Conservation (phyloP, 192 early-diverging fungal species). For the Funneliformis geosporum region DNA sequence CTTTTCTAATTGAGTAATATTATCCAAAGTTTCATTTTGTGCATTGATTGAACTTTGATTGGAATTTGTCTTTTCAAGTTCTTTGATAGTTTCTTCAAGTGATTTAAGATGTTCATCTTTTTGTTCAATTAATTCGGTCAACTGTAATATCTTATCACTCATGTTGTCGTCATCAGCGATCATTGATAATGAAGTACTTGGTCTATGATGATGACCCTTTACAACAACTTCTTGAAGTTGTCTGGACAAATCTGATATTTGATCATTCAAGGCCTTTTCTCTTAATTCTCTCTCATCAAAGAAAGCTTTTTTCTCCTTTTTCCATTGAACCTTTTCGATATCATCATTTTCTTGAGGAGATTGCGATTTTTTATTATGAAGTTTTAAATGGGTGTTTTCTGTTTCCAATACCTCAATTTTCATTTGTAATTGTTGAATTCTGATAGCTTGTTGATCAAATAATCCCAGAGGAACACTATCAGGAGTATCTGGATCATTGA, state of each 20-base stretch:
- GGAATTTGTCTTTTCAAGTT: constrained; percentile 39
- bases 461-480: constrained; percentile 23
- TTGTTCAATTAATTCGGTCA: constrained; percentile 25
- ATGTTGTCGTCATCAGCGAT: constrained; percentile 26
- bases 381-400: constrained; percentile 68
- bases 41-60: constrained; percentile 30
- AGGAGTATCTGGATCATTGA: constrained; percentile 22
- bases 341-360: constrained; percentile 51
- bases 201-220: not conserved
- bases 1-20: constrained; percentile 35
- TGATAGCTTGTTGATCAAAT: constrained; percentile 39
- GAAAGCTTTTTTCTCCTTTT: constrained; percentile 37
- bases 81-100: constrained; percentile 40
- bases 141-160: constrained; percentile 29
- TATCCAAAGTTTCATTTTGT: not conserved
- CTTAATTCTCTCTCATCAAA: constrained; percentile 35
- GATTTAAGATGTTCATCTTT: constrained; percentile 35
- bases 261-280: constrained; percentile 34
- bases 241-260: constrained; percentile 36
- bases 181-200: constrained; percentile 4
- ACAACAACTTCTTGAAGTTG: constrained; percentile 35
- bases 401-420: constrained; percentile 70
- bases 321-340: not conserved
- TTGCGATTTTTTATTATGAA: constrained; percentile 66
- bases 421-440: constrained; percentile 61